Base-by-base conservation (phyloP, 2,329 filamentous ascomycete genomes). In the Colletotrichum siamense region DNA sequence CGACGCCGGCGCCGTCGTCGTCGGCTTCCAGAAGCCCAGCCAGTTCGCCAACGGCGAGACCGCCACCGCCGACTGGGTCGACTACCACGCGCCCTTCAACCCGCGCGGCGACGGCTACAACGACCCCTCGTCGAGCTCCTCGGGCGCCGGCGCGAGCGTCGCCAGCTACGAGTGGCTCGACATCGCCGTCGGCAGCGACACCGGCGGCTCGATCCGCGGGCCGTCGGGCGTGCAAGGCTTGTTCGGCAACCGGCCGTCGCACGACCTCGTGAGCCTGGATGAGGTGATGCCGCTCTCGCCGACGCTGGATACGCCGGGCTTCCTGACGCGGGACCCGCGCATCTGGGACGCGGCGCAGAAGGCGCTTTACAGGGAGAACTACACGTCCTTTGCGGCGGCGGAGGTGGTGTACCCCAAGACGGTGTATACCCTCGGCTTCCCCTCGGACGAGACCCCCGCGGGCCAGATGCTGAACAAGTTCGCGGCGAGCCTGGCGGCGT, bases 1-100 rank as follows among this genome's bases (percentile, higher is more conserved):
- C 34, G 89, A 92, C 77, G 87, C 88, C 2, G 92, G 92, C 3
- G 91, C 89, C 1, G 80, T 88, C 5, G 77, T 90, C 8, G 82
- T 90, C 2, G 88, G 88, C 4, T 88, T 88, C 79, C 85, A 85
- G 78, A 87, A 87, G 76, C 85, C 86, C 2, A 84, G 84, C 16
- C 85, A 88, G 75, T 89, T 90, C 77, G 88, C 87, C 9, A 82
- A 84, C 55, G 79, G 79, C 7, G 81, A 84, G 76, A 80, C 80
- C 6, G 85, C 88, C 1, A 91, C 89, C 1, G 87, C 85, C 1
- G 89, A 92, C 73, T 84, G 80, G 79, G 81, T 85, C 7, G 83
- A 84, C 65, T 81, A 81, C 63, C 84, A 84, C 62, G 82, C 83
- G 3, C 86, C 86, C 5, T 87, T 86, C 77, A 87, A 87, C 73